Conservation (phyloP, 306 rosid genomes). For the Cucurbita moschata region DNA sequence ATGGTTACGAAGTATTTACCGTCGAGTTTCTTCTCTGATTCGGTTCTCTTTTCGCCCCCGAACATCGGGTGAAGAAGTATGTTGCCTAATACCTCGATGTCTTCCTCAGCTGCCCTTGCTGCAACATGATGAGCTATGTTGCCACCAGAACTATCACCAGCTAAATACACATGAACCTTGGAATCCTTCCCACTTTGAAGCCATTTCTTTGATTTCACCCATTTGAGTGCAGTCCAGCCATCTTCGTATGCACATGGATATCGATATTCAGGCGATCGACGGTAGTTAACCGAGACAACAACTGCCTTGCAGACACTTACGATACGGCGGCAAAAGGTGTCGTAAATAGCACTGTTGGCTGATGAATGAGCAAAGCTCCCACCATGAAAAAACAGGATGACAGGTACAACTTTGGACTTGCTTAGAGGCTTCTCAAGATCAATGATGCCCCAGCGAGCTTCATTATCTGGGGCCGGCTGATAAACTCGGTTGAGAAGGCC, state of each 20-base stretch:
- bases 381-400: constrained; percentile 63
- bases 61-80: constrained; percentile 66
- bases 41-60: constrained; percentile 44
- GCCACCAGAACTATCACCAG: constrained; percentile 66
- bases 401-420: constrained; percentile 39
- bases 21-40: constrained; percentile 44
- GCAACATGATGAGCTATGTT: constrained; percentile 59
- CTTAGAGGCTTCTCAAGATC: constrained; percentile 60
- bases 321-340: constrained; percentile 56
- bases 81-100: constrained; percentile 49
- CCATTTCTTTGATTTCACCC: constrained; percentile 63
- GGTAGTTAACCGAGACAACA: constrained; percentile 59
- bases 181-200: constrained; percentile 60
- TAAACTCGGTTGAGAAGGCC: constrained; percentile 54
- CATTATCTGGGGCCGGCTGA: constrained; percentile 32
- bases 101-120: constrained; percentile 35
- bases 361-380: constrained; percentile 72
- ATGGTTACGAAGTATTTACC: constrained; percentile 56
- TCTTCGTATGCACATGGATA: constrained; percentile 61
- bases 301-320: constrained; percentile 47
- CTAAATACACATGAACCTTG: constrained; percentile 51
- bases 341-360: constrained; percentile 64
- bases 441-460: constrained; percentile 22
- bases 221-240: constrained; percentile 53
- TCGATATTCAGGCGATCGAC: constrained; percentile 49